These are phyloP conservation scores for Xerophyta viscosa DNA, from an alignment of 106 monocot species.

Conservation along the genomic window DNA sequence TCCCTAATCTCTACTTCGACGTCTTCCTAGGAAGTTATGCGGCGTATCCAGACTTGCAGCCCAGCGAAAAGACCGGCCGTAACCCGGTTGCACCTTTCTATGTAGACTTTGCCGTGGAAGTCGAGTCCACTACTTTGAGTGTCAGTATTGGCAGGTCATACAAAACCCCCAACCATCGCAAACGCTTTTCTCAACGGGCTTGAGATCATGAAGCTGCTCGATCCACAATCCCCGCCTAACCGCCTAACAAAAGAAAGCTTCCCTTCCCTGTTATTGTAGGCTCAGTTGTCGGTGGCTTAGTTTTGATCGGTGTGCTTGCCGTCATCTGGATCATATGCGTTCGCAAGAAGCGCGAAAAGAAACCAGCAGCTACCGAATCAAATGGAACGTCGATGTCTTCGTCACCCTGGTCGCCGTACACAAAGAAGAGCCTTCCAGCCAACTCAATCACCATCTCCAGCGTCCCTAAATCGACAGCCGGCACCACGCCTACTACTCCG, in stretches of 20 bases:
- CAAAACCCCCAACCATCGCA: background rate
- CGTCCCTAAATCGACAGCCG: too few species aligned
- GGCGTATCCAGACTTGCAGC: constrained; percentile 9
- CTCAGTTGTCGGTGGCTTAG: constrained; percentile 13
- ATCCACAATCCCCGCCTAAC: background rate
- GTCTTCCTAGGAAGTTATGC: constrained; percentile 23
- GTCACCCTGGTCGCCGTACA: constrained; percentile 11
- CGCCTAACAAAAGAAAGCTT: background rate
- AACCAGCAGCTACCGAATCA: background rate
- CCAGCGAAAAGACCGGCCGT: background rate
- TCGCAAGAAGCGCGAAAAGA: constrained; percentile 3
- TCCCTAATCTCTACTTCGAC: constrained; percentile 15
- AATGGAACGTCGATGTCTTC: constrained; percentile 2
- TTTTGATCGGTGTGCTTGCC: constrained; percentile 2
- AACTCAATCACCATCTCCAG: too few species aligned
- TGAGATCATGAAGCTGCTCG: constrained; percentile 47
- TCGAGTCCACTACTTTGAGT: constrained; percentile 7
- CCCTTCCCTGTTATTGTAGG: constrained; percentile 3
- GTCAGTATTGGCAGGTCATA: constrained; percentile 32
- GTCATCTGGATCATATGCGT: too few species aligned
- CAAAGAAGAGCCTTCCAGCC: too few species aligned
- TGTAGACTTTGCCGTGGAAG: constrained; percentile 18
- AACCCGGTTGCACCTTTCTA: constrained; percentile 21
- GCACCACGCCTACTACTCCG: constrained; percentile 2
- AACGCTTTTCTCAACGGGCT: constrained; percentile 55